Percentiles rank a stretch among this genome's conserved stretches.
phyloP scores from a whole-genome alignment of 2,329 filamentous ascomycete species.

The Dothideomycetidae sp. region DNA sequence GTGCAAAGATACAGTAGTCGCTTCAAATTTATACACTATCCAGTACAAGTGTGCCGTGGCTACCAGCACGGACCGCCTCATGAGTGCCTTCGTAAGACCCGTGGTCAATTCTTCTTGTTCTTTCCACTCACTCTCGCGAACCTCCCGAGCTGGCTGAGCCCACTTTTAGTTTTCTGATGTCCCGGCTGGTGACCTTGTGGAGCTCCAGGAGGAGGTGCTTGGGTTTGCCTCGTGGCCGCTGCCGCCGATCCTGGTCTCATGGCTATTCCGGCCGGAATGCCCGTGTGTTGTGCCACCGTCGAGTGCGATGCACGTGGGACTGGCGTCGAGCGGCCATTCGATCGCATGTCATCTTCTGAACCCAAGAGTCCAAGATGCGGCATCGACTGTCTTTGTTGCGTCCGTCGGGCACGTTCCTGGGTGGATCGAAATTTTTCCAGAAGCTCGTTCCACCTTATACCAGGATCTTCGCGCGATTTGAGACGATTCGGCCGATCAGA shows the following conservation, averaged over 20 bases:
- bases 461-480: slow-evolving; percentile 59
- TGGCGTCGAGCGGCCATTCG: slow-evolving; percentile 7
- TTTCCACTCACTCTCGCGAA: slow-evolving; percentile 28
- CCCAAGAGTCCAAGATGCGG: slow-evolving; percentile 13
- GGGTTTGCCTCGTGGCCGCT: slow-evolving; percentile 6
- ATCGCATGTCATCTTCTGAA: slow-evolving; percentile 14
- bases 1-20: no score
- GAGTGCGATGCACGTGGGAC: neutral
- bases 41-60: no score
- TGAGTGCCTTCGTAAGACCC: neutral
- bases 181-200: slow-evolving; percentile 6
- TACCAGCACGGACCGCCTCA: no score
- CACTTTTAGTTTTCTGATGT: slow-evolving; percentile 23
- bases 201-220: slow-evolving; percentile 5
- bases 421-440: slow-evolving; percentile 88
- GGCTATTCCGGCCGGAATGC: slow-evolving; percentile 4
- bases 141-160: slow-evolving; percentile 30
- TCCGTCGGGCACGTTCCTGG: slow-evolving; percentile 69
- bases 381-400: slow-evolving; percentile 33
- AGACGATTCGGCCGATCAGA: slow-evolving; percentile 53
- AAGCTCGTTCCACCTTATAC: slow-evolving; percentile 79
- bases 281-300: neutral
- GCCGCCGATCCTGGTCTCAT: slow-evolving; percentile 10
- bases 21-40: no score
- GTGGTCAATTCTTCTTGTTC: slow-evolving; percentile 14